Base-by-base conservation (phyloP, 2,329 filamentous ascomycete genomes). In the Colletotrichum neosansevieriae region DNA sequence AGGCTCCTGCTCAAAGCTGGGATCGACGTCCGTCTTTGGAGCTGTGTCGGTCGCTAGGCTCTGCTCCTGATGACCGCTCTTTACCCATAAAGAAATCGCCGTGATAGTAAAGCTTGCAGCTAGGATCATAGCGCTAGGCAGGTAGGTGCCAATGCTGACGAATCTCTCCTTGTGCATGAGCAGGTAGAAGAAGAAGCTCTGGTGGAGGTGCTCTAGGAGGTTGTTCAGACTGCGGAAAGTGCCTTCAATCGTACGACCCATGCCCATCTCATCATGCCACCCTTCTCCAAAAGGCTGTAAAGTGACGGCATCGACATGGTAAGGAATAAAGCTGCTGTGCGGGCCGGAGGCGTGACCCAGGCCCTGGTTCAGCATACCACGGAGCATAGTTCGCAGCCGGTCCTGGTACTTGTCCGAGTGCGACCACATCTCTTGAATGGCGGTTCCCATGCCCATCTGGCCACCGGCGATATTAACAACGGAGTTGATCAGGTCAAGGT, bases 121-220 rank as follows among this genome's bases (percentile, higher is more conserved):
- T 65, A 99, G 87, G 58, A 98, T 82, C 96, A 99, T 99, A n/a
- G 96, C 96, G 73, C 94, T 97, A 0, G 96, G 96, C 3, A 99
- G 86, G 76, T 99, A 99, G 1, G 95, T 99, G 15, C 96, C 96
- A 71, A 99, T 99, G 80, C 94, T 98, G 73, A 98, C 96, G 77
- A 99, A 99, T 11, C 94, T 90, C 74, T 96, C 93, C 34, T 91
- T 88, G 73, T 97, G 91, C 89, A 98, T 94, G 50, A 99, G 86
- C 58, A 99, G 84, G 78, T 99, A 99, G 82, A 99, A 98, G 87
- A 99, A 99, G 84, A 99, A 99, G 78, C 94, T 98, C 81, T 99
- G 96, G 78, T 99, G 96, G 70, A 99, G 85, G 77, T 99, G 94
- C 81, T 99, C 96, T 36, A 99, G 87, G 67, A 99, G 82, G 76